A percentile compares a stretch with the other conserved stretches of the same genome.
Evolutionary conservation across 1,139 yeast genomes (phyloP).

Genomic region (Yamadazyma sp.): DNA sequence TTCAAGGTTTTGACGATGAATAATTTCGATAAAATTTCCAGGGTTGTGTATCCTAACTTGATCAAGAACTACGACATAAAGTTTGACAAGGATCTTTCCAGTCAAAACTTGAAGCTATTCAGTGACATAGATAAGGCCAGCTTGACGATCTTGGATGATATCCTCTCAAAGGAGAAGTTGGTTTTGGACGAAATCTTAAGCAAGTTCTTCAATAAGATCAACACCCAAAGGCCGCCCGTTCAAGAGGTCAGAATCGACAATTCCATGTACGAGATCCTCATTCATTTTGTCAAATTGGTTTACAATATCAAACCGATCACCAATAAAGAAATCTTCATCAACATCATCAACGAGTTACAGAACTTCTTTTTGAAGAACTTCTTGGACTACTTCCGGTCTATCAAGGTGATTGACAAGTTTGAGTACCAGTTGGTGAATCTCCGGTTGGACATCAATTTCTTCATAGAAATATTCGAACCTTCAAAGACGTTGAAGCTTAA

Average conservation of each 20-base stretch:
- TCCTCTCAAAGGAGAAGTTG: slow-evolving; percentile 38
- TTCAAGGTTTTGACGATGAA: slow-evolving; percentile 48
- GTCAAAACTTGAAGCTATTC: slow-evolving; percentile 42
- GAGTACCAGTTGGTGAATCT: slow-evolving; percentile 21
- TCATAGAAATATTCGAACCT: slow-evolving; percentile 42
- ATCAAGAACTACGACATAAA: slow-evolving; percentile 34
- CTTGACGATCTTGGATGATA: slow-evolving; percentile 44
- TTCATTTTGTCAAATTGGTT: slow-evolving; percentile 44
- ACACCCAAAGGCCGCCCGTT: slow-evolving; percentile 3
- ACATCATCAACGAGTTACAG: slow-evolving; percentile 42
- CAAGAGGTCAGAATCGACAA: slow-evolving; percentile 33
- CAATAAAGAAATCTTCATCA: slow-evolving; percentile 35
- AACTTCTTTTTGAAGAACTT: slow-evolving; percentile 34
- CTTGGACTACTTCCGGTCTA: slow-evolving; percentile 30
- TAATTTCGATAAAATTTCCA: slow-evolving; percentile 41
- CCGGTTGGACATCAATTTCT: slow-evolving; percentile 40
- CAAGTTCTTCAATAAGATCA: slow-evolving; percentile 26
- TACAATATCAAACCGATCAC: slow-evolving; percentile 46
- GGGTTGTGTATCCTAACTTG: slow-evolving; percentile 33
- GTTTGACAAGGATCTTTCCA: slow-evolving; percentile 36
- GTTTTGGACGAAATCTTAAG: slow-evolving; percentile 31
- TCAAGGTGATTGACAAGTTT: slow-evolving; percentile 16
- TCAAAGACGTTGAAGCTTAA: slow-evolving; percentile 36
- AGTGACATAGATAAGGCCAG: slow-evolving; percentile 47
- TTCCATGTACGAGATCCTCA: slow-evolving; percentile 38